Evolutionary conservation across 1,284 basidiomycete species (phyloP), one percentile per base, ranked within the genome.

Genomic region (Polyporus tsugae): DNA sequence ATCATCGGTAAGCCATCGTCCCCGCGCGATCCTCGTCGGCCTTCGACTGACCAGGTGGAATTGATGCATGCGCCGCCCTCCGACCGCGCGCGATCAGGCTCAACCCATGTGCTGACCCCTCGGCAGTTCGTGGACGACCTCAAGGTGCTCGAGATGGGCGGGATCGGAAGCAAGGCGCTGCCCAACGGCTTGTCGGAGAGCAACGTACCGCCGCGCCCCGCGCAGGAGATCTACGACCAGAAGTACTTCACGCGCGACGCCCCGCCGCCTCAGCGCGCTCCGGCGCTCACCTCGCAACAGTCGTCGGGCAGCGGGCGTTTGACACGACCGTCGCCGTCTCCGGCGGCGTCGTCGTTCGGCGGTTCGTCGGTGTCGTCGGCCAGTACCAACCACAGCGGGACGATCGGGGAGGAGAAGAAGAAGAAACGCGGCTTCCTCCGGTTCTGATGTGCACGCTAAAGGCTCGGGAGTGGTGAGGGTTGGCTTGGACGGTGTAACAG

Each of bases 91-190:
- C 9, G 33, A n/a, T 33, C 60, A 97, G 97, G 97, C 38, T 97
- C 97, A 13, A 97, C 96, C 9, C 95, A 99, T 78, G 85, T 90
- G 9, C 79, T 92, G 70, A 97, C 95, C 0, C 97, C 98, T 0
- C 88, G 91, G 59, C 82, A 88, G 38, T 98, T 98, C 78, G 84
- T 98, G 63, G 92, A 94, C 68, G 95, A 97, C 76, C 83, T 99
- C 68, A 93, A 94, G 77, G 89, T 92, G 19, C 84, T 98, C 25
- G 95, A 93, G 64, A 82, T 94, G n/a, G 89, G 83, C 63, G 95
- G 91, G 62, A 88, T 87, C 68, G 95, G 87, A 71, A 96, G 88
- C 64, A 88, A 82, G 76, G 87, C 85, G 67, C 80, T 91, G 42
- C 95, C 95, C 0, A 93, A 94, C 72, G 94, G 93, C 7, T 75